Conservation (phyloP, 345 rosid genomes). For the Limnanthes douglasii region DNA sequence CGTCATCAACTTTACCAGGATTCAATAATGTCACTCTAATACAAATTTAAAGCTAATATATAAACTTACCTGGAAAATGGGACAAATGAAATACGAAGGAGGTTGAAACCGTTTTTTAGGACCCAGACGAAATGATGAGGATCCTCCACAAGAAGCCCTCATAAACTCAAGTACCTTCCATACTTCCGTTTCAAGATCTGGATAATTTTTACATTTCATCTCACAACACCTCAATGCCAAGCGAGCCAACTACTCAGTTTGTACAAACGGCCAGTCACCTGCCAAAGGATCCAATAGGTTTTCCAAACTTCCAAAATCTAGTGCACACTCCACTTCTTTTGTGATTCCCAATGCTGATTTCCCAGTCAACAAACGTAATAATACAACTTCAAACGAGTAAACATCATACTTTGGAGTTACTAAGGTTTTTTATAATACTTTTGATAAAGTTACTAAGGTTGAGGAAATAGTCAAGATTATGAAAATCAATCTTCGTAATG, state of each 20-base stretch:
- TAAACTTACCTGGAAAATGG: conserved; percentile 81
- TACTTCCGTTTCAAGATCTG: conserved; percentile 66
- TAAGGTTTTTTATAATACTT: no score
- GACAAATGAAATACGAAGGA: conserved; percentile 72
- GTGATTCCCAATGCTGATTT: conserved; percentile 44
- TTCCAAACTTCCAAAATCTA: conserved; percentile 41
- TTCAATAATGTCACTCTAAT: no score
- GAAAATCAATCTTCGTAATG: no score
- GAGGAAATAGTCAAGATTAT: no score
- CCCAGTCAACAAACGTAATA: conserved; percentile 66
- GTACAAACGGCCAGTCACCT: conserved; percentile 92
- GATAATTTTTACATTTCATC: conserved; percentile 43
- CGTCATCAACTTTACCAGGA: no score
- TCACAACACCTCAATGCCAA: conserved; percentile 83
- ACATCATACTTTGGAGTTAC: conserved; percentile 74
- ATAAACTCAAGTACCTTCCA: conserved; percentile 83
- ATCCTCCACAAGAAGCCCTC: conserved; percentile 74
- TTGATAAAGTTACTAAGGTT: no score
- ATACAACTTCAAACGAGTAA: conserved; percentile 69
- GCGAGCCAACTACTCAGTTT: conserved; percentile 67
- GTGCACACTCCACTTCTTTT: conserved; percentile 54
- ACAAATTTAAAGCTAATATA: no score
- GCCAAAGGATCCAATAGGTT: conserved; percentile 70
- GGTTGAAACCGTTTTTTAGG: conserved; percentile 39
- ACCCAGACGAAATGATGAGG: conserved; percentile 26